Percentiles rank a stretch among this genome's conserved stretches.
phyloP scores from a whole-genome alignment of 257 asterid species.

The Verbascum thapsus region DNA sequence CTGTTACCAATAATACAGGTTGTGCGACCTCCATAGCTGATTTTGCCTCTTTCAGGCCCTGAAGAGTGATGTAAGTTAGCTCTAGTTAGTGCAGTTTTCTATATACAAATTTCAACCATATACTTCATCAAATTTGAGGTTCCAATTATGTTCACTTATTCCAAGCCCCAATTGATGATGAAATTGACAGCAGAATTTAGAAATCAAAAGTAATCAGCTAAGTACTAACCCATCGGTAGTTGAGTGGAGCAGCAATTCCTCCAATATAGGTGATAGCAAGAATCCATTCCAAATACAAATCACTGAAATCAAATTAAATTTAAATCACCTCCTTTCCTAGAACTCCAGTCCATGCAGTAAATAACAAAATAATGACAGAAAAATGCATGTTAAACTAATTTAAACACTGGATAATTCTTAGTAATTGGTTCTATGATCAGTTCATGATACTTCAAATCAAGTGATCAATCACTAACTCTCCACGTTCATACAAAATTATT shows the following conservation, averaged over 20 bases:
- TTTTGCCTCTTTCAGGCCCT: conserved; percentile 87
- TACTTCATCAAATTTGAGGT: neutral
- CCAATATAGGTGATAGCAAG: conserved; percentile 85
- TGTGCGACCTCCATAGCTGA: conserved; percentile 69
- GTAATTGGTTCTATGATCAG: too few species aligned
- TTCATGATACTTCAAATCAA: neutral
- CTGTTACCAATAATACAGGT: conserved; percentile 67
- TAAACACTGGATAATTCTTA: too few species aligned
- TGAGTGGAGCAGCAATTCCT: conserved; percentile 89
- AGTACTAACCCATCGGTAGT: conserved; percentile 82
- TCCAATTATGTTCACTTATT: too few species aligned
- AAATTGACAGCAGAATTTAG: too few species aligned
- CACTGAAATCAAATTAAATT: conserved; percentile 48
- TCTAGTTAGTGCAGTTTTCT: neutral
- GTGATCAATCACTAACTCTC: neutral
- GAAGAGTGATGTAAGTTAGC: conserved; percentile 23
- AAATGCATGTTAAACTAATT: too few species aligned
- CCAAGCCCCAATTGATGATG: too few species aligned
- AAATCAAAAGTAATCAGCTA: neutral
- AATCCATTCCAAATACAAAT: conserved; percentile 82
- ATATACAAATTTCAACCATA: neutral
- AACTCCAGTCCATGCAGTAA: neutral
- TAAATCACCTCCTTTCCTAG: too few species aligned
- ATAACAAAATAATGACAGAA: neutral
- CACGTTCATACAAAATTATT: neutral